Percentiles rank a stretch among this genome's conserved stretches.
These are phyloP conservation scores for Fusarium hostae DNA, from an alignment of 2,329 filamentous ascomycete species.

Conservation along the genomic window DNA sequence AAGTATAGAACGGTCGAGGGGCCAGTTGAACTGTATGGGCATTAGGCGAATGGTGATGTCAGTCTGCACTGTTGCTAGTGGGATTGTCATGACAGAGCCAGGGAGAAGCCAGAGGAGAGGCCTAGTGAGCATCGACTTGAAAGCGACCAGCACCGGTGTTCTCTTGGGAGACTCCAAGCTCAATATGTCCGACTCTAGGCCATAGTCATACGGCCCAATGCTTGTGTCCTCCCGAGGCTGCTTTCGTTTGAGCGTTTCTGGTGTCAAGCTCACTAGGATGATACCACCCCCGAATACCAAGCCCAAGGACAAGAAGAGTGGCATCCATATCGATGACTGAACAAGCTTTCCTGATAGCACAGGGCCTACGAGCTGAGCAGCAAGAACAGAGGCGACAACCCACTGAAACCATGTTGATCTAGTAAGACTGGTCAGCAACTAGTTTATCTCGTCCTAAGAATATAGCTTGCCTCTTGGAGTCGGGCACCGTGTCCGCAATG, in stretches of 20 bases:
- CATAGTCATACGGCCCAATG: not conserved
- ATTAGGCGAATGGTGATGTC: constrained; percentile 41
- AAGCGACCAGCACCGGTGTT: not conserved
- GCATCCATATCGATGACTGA: constrained; percentile 30
- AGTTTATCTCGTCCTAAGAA: not conserved
- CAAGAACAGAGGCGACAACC: constrained; percentile 37
- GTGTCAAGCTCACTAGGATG: constrained; percentile 31
- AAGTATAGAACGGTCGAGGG: constrained; percentile 33
- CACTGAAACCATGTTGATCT: constrained; percentile 44
- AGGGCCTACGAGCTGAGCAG: constrained; percentile 35
- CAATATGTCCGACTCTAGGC: not conserved
- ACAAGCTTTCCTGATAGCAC: constrained; percentile 33
- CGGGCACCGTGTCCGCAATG: constrained; percentile 34
- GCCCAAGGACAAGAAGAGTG: constrained; percentile 36
- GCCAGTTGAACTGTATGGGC: constrained; percentile 43
- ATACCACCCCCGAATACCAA: constrained; percentile 31
- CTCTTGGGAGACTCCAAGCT: not conserved
- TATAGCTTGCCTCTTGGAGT: constrained; percentile 27
- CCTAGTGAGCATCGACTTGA: constrained; percentile 29
- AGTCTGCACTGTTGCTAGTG: constrained; percentile 36
- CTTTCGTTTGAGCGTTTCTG: constrained; percentile 33
- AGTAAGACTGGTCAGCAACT: not conserved
- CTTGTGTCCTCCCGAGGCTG: not conserved
- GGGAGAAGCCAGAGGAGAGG: constrained; percentile 42
- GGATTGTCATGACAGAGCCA: constrained; percentile 37